Evolutionary conservation across 139 green algal genomes (phyloP).

Genomic region (Micromonas pusilla): DNA sequence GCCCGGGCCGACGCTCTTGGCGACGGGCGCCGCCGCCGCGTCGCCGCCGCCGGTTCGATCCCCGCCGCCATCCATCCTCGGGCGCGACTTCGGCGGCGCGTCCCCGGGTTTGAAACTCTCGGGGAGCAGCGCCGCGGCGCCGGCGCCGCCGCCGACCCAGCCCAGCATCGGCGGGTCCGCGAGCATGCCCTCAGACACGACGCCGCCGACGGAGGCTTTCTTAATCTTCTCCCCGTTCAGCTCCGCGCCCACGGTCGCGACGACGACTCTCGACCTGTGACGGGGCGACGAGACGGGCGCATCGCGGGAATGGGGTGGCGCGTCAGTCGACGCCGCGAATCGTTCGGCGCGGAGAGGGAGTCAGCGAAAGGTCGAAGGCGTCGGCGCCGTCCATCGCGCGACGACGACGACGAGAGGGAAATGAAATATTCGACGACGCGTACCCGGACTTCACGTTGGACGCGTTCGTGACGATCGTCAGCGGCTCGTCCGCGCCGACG

Average conservation of each 20-base stretch:
- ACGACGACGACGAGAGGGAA: no score
- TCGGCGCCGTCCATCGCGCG: no score
- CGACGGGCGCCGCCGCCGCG: neutral
- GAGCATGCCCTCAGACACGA: conserved; percentile 21
- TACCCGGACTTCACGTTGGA: conserved; percentile 18
- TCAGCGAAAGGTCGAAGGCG: no score
- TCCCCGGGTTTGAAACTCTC: neutral
- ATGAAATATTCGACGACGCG: no score
- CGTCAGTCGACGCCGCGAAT: no score
- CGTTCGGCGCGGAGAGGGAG: no score
- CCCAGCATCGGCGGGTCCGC: conserved; percentile 16
- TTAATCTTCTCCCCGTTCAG: conserved; percentile 4
- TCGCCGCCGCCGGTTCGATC: neutral
- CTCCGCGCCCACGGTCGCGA: neutral
- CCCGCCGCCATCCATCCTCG: neutral
- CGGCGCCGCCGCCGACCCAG: conserved; percentile 17
- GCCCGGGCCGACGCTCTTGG: neutral
- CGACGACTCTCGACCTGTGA: conserved; percentile 7
- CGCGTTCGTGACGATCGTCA: conserved; percentile 30
- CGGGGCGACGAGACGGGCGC: no score
- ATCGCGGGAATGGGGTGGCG: no score
- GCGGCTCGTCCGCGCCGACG: neutral
- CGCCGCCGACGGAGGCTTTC: conserved; percentile 13
- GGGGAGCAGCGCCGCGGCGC: conserved; percentile 18
- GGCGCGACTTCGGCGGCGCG: neutral